Base-by-base conservation (phyloP, 169 alveolate genomes). In the Plasmodium sp. region DNA sequence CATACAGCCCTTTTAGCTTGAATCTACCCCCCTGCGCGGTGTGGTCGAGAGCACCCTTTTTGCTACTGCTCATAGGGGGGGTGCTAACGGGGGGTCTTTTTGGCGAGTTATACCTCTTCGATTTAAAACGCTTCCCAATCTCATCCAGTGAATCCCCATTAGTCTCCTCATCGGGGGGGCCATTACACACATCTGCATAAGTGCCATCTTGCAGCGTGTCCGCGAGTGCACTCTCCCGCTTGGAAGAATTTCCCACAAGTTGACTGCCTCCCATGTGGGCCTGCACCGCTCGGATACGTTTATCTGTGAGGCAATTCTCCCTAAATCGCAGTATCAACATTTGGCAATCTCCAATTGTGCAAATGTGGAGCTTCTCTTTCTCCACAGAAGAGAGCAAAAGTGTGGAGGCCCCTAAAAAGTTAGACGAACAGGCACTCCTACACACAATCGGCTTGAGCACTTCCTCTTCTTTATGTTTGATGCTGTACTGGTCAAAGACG, bases 381-480 rank as follows among this genome's bases (percentile, higher is more conserved):
- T 90, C 84, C 39, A 90, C 14, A 12, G 94, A 80, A 31, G 94
- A 58, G 18, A 90, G 71, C 36, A 90, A 80, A 31, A 90, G 91
- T 31, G 94, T 90, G 12, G 94, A 90, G 45, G 94, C 94, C 2
- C 94, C 94, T 18, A 90, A 62, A 80, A 81, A 90, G 56, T 90
- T 90, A 62, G 94, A 56, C 5, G 94, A 90, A 34, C 94, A 90
- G 27, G 94, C 94, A 45, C 94, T 81, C 81, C 94, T 80, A 81
- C 94, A 90, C 12, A 90, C 73, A 62, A 90, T 67, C 18, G 94
- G 92, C 81, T 90, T 90, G 45, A 90, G 74, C 39, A 90, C 48
- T 79, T 90, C 92, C 48, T 81, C 84, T 18, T 43, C 14, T 62
- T 67, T 79, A 48, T 90, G 83, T 62, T 39, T 90, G 31, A 90